phyloP scores from a whole-genome alignment of 164 flowering plant genomes.

The Vitis riparia region DNA sequence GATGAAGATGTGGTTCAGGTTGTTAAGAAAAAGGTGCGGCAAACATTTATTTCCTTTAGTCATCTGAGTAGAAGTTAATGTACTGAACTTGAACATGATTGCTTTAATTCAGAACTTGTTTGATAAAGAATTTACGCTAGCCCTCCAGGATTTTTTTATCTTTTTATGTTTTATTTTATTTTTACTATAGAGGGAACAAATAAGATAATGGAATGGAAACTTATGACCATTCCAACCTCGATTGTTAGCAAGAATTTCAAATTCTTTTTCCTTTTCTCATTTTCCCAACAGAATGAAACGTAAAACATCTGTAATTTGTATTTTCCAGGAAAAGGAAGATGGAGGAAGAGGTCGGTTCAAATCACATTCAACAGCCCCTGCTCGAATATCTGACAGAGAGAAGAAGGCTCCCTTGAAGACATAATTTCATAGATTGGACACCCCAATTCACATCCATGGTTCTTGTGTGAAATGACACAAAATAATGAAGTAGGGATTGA shows the following conservation, averaged over 20 bases:
- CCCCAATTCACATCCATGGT: conserved; percentile 3
- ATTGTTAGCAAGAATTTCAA: no score
- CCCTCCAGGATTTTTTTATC: neutral
- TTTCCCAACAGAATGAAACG: neutral
- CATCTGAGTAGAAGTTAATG: neutral
- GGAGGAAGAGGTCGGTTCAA: conserved; percentile 97
- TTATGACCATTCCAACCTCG: neutral
- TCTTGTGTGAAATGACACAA: neutral
- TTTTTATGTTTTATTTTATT: no score
- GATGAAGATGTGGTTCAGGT: conserved; percentile 99
- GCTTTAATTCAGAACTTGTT: neutral
- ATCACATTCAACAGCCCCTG: conserved; percentile 87
- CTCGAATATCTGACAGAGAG: conserved; percentile 90
- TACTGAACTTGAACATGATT: neutral
- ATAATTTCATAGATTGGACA: conserved; percentile 14
- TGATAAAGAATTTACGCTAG: no score
- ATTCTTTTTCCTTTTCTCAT: no score
- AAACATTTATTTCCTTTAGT: neutral
- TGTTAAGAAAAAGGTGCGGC: conserved; percentile 89
- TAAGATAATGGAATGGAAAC: neutral
- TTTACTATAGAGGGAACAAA: neutral
- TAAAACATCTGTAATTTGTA: neutral
- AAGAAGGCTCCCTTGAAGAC: conserved; percentile 96
- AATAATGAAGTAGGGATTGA: no score
- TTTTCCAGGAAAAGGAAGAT: conserved; percentile 78